These are phyloP conservation scores for Corylus heterophylla DNA, from an alignment of 306 rosid genomes.

Conservation along the genomic window DNA sequence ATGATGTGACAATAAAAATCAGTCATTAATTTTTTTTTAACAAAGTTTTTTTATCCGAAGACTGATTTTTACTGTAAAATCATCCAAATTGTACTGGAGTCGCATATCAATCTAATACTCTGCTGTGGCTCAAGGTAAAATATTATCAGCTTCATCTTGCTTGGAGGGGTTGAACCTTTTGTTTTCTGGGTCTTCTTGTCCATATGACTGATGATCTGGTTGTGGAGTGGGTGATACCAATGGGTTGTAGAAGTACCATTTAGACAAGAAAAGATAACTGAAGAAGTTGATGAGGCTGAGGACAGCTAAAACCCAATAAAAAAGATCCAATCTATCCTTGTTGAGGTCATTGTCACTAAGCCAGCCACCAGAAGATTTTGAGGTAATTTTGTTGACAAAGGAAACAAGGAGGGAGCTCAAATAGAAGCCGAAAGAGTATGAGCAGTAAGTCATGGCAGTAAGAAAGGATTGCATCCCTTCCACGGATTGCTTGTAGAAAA, in stretches of 20 bases:
- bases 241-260: constrained; percentile 45
- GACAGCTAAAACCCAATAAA: constrained; percentile 61
- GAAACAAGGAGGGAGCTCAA: constrained; percentile 59
- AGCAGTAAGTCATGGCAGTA: constrained; percentile 65
- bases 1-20: no score
- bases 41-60: no score
- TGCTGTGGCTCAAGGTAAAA: neutral
- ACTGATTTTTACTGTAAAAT: no score
- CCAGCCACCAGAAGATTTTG: constrained; percentile 44
- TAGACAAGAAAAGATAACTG: constrained; percentile 52
- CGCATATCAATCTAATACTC: no score
- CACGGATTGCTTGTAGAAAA: constrained; percentile 56
- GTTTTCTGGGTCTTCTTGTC: constrained; percentile 26
- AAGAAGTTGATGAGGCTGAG: constrained; percentile 59
- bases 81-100: no score
- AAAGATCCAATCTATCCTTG: constrained; percentile 51
- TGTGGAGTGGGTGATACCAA: constrained; percentile 13
- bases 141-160: constrained; percentile 1
- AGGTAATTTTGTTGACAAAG: constrained; percentile 47
- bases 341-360: constrained; percentile 57
- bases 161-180: constrained; percentile 22
- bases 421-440: constrained; percentile 65
- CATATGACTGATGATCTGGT: constrained; percentile 3
- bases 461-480: constrained; percentile 64
- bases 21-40: no score